phyloP scores from a whole-genome alignment of 257 asterid genomes.

The Forsythia viridissima region DNA sequence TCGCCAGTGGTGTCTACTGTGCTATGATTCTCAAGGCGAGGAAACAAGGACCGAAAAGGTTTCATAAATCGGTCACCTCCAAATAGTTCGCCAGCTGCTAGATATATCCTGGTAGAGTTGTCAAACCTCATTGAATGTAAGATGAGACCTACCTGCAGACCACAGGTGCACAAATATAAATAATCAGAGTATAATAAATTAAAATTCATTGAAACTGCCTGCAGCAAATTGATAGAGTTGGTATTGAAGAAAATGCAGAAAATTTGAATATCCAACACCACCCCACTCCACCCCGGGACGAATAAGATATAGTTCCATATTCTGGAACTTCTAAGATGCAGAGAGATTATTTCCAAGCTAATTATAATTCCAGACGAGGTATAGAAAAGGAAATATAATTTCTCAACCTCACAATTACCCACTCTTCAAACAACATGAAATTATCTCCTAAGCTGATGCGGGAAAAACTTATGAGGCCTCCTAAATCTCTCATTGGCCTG shows the following conservation, averaged over 20 bases:
- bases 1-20: constrained; percentile 58
- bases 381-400: not conserved
- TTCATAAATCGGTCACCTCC: constrained; percentile 93
- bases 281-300: too few relatives aligned
- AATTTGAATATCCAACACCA: not conserved
- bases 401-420: not conserved
- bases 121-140: constrained; percentile 79
- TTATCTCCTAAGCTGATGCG: not conserved
- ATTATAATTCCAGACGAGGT: not conserved
- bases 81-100: constrained; percentile 93
- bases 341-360: not conserved
- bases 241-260: not conserved
- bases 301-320: not conserved
- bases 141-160: constrained; percentile 86
- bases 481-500: not conserved
- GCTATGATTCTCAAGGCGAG: constrained; percentile 82
- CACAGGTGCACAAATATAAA: too few relatives aligned
- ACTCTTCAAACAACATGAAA: not conserved
- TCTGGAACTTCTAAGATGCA: not conserved
- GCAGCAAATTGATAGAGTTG: not conserved
- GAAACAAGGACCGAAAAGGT: constrained; percentile 79
- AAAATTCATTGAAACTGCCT: not conserved
- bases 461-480: not conserved
- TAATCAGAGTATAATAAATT: not conserved
- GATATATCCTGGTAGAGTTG: constrained; percentile 86